Base-by-base conservation (phyloP, 1,139 yeast species). In the Starmera stellimalicola region DNA sequence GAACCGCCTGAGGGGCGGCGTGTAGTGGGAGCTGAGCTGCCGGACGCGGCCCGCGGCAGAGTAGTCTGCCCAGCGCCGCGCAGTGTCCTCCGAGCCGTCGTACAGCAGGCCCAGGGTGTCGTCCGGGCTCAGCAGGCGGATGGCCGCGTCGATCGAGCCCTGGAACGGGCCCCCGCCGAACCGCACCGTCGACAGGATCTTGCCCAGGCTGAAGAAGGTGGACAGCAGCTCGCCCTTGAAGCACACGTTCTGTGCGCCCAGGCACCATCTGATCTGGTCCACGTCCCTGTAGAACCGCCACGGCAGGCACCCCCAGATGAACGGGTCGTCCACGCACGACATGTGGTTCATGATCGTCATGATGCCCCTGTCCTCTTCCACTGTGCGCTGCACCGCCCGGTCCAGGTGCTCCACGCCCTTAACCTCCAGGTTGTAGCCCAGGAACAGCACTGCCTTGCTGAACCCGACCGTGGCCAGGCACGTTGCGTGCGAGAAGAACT, bases 81-180 rank as follows among this genome's bases (percentile, higher is more conserved):
- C 19, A 10, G 36, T 37, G 16, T 38, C 40, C 7, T 38, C 39
- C 8, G 32, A 15, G 15, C 46, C 49, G 19, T 46, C 50, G 48
- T 63, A 72, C 38, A 72, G 73, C 32, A 73, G 55, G 43, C 73
- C 77, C 39, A 79, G 52, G 1, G 85, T 75, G 46, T 77, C 84
- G 51, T 79, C 88, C 0, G 88, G 88, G 29, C 88, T 77, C 36
- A 88, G 59, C n/a, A 91, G 60, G 41, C 88, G 62, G 31, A 91
- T 72, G n/a, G 94, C 82, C 1, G 95, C 94, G 56, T 91, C 97
- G 9, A 91, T 54, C 0, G 94, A 76, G 2, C 84, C 84, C 58
- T 91, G 98, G 58, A 84, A 91, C 0, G 95, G 95, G 0, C 97
- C 96, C 16, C 67, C 74, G 1, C 98, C 98, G 54, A 87, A 88